These are phyloP conservation scores for Daldinia caldariorum DNA, from an alignment of 495 filamentous ascomycete genomes.

Conservation along the genomic window DNA sequence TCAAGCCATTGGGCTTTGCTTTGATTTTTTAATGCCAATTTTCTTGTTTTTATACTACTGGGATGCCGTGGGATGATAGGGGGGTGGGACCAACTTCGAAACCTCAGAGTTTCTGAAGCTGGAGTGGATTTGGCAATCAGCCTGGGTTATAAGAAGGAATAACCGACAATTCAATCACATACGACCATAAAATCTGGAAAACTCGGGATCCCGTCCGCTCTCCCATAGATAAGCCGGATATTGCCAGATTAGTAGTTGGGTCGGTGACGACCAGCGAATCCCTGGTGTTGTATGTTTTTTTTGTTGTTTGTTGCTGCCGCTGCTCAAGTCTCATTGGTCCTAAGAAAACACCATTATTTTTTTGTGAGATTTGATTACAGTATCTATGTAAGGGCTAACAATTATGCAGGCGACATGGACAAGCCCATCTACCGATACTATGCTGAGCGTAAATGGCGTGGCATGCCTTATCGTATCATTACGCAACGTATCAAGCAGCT, in stretches of 20 bases:
- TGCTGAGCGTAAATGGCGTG: slow-evolving; percentile 85
- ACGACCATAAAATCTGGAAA: slow-evolving; percentile 59
- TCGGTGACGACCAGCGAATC: slow-evolving; percentile 62
- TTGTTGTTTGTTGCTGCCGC: slow-evolving; percentile 19
- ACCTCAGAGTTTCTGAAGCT: not conserved
- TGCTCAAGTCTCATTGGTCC: not conserved
- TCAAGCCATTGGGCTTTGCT: not conserved
- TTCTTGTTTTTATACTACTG: not conserved
- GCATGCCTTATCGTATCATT: slow-evolving; percentile 74
- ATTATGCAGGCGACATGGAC: slow-evolving; percentile 81
- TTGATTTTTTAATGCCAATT: not conserved
- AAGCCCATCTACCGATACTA: slow-evolving; percentile 96
- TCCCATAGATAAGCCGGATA: slow-evolving; percentile 56
- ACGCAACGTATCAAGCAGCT: slow-evolving; percentile 90
- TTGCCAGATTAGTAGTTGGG: slow-evolving; percentile 58
- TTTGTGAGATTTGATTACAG: not conserved
- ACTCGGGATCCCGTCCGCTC: slow-evolving; percentile 63
- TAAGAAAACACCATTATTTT: not conserved
- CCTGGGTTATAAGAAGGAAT: slow-evolving; percentile 20
- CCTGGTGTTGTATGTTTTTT: slow-evolving; percentile 58
- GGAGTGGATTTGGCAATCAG: slow-evolving; percentile 11
- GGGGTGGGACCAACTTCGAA: slow-evolving; percentile 4
- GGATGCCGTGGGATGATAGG: slow-evolving; percentile 4
- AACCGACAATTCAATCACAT: slow-evolving; percentile 36
- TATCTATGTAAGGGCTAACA: slow-evolving; percentile 43